phyloP scores from a whole-genome alignment of 2,329 filamentous ascomycete genomes.

The Alternaria viburni region DNA sequence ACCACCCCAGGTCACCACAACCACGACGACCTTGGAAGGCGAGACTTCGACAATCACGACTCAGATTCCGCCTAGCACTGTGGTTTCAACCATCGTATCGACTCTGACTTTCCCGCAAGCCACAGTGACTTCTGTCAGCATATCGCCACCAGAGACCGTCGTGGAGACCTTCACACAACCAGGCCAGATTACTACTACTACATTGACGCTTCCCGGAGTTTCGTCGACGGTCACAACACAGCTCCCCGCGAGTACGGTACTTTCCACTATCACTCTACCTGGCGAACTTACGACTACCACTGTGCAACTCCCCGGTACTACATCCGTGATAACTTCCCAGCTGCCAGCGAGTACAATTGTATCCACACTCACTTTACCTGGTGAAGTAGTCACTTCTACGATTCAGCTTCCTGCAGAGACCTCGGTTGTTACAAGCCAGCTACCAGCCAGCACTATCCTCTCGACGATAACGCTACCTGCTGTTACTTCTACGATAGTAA shows the following conservation, averaged over 20 bases:
- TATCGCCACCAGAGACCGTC: conserved; percentile 9
- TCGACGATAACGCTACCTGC: conserved; percentile 23
- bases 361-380: conserved; percentile 20
- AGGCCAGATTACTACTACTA: conserved; percentile 8
- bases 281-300: conserved; percentile 24
- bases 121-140: conserved; percentile 8
- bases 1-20: conserved; percentile 16
- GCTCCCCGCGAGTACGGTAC: conserved; percentile 9
- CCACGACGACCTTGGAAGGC: conserved; percentile 26
- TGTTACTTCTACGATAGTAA: conserved; percentile 4
- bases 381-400: conserved; percentile 23
- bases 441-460: conserved; percentile 4
- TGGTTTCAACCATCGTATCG: conserved; percentile 27
- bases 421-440: conserved; percentile 14
- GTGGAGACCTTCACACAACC: conserved; percentile 12
- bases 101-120: conserved; percentile 21
- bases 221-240: conserved; percentile 5
- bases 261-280: conserved; percentile 22
- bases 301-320: conserved; percentile 5
- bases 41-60: conserved; percentile 20
- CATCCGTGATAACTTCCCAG: conserved; percentile 5
- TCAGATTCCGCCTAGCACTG: conserved; percentile 19
- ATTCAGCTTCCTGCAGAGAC: conserved; percentile 17
- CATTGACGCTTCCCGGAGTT: conserved; percentile 5
- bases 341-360: conserved; percentile 10